phyloP scores from a whole-genome alignment of 495 filamentous ascomycete species.

The Penicillium riverlandense region DNA sequence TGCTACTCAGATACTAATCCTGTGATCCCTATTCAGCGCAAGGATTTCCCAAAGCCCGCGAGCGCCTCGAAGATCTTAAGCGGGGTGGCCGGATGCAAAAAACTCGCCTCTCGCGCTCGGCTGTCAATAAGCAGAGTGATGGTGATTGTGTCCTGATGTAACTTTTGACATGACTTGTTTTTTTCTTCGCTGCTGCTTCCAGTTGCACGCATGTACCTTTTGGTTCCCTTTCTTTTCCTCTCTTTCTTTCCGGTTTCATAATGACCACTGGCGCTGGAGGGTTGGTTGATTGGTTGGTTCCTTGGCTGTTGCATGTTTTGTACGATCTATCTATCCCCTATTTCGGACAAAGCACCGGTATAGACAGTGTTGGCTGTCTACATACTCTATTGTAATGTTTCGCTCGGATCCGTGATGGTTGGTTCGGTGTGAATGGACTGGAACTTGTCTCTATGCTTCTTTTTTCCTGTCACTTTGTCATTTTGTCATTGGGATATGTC shows the following conservation, averaged over 20 bases:
- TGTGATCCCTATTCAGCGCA: constrained; percentile 53
- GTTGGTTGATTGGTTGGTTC: not conserved
- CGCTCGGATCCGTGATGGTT: no score
- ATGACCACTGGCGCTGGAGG: constrained; percentile 12
- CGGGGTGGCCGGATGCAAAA: constrained; percentile 60
- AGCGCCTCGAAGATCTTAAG: constrained; percentile 88
- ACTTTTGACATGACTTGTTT: not conserved
- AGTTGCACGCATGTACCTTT: not conserved
- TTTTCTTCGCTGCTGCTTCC: no score
- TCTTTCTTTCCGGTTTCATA: constrained; percentile 1
- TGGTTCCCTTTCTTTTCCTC: not conserved
- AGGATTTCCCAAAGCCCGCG: constrained; percentile 86
- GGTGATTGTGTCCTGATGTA: constrained; percentile 79
- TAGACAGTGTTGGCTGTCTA: no score
- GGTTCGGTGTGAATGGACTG: no score
- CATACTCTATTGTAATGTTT: no score
- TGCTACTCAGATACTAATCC: constrained; percentile 1
- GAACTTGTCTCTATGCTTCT: not conserved
- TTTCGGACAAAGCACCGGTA: no score
- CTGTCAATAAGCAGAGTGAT: constrained; percentile 76
- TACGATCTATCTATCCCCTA: constrained; percentile 5
- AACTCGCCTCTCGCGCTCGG: constrained; percentile 75
- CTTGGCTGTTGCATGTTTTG: constrained; percentile 2
- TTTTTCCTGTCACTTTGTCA: not conserved
- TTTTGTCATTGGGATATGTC: not conserved